Base-by-base conservation (phyloP, 208 protist genomes). In the Spongospora subterranea region DNA sequence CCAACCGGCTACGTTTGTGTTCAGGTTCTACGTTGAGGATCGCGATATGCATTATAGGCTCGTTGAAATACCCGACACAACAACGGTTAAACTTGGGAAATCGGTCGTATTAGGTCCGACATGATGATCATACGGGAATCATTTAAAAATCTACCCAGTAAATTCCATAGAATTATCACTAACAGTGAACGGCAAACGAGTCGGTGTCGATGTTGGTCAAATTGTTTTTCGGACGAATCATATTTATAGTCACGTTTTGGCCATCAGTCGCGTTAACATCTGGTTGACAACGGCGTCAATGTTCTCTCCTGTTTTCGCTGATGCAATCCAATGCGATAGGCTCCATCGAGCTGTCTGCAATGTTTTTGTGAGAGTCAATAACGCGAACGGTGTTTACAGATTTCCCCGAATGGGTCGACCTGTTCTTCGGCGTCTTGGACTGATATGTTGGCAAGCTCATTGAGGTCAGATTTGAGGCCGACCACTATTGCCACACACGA, bases 251-350 rank as follows among this genome's bases (percentile, higher is more conserved):
- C n/a, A n/a, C n/a, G 50, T 60, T 60, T 60, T 60, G 50, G 6
- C 50, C 13, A 60, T 6, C 24, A 60, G 13, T 60, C 24, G 6
- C 24, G 50, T 60, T 60, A 60, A 24, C 50, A 60, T 60, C 50
- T 29, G 13, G 24, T 60, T 60, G 50, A 60, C 6, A 60, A 60
- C 24, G 50, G 50, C n/a, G n/a, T 82, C 40, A n/a, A 82, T n/a
- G 71, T 82, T 82, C n/a, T 82, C 71, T 6, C 71, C 71, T 17
- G 71, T 82, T 43, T 82, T 82, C 13, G 35, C 6, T 20, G 71
- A 82, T 35, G 71, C 71, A n/a, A 35, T 82, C 71, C 71, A 82
- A 82, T 82, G 71, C 71, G 71, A n/a, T n/a, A 82, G n/a, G 35
- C 35, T 82, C 71, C 71, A 82, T 20, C n/a, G n/a, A 35, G 6